A percentile compares a stretch with the other conserved stretches of the same genome.
Evolutionary conservation across 208 protist species (phyloP).

Genomic region (Leishmania tropica): DNA sequence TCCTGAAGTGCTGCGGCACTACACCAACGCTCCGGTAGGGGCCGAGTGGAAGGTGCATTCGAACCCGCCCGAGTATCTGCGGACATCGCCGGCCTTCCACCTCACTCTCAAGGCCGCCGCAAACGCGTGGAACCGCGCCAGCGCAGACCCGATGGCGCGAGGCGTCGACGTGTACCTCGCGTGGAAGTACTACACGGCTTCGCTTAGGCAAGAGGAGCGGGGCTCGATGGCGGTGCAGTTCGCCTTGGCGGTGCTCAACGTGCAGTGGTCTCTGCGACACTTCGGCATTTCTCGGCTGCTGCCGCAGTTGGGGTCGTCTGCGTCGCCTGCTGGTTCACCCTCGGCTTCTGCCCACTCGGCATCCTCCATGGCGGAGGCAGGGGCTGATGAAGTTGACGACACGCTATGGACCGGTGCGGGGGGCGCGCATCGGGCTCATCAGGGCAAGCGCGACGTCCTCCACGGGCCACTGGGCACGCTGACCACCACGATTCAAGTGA

Average conservation of each 20-base stretch:
- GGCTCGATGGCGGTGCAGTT: conserved; percentile 23
- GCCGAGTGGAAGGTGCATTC: conserved; percentile 26
- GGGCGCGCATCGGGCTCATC: neutral
- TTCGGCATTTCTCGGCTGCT: conserved; percentile 7
- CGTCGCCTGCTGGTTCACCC: neutral
- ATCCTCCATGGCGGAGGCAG: neutral
- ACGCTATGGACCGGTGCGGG: neutral
- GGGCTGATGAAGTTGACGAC: neutral
- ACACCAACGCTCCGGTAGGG: neutral
- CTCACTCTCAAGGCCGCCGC: conserved; percentile 13
- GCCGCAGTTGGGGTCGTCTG: neutral
- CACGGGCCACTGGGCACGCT: neutral
- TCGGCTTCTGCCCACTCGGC: neutral
- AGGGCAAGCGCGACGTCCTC: neutral
- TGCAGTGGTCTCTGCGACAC: conserved; percentile 42
- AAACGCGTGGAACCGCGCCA: conserved; percentile 25
- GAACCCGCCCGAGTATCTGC: conserved; percentile 22
- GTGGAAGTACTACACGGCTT: conserved; percentile 36
- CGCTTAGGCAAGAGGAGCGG: conserved; percentile 22
- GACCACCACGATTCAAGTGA: neutral
- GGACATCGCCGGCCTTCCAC: conserved; percentile 11
- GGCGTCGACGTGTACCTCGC: conserved; percentile 33
- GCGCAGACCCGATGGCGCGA: conserved; percentile 17
- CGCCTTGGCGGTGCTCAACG: conserved; percentile 21
- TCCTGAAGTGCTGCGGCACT: neutral